Base-by-base conservation (phyloP, 805 yeast species). In the Pichia scutulata region DNA sequence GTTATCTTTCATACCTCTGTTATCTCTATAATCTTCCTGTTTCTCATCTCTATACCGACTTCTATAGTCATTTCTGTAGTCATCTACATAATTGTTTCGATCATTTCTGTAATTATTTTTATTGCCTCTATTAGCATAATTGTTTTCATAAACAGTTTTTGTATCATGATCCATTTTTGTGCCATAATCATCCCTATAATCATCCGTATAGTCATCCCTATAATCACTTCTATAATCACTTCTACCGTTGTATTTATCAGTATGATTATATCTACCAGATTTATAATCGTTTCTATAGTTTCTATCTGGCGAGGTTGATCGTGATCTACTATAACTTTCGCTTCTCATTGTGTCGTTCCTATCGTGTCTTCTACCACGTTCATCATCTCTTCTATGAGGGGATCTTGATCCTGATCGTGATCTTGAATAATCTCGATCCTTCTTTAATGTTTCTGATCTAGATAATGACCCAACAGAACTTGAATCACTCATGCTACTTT, bases 351-450 rank as follows among this genome's bases (percentile, higher is more conserved):
- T 39, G 1, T 40, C 33, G 18, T 43, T 19, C 16, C 19, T 33
- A 19, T 39, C 26, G 7, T 40, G 5, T 19, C 25, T 26, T 13
- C 25, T 12, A 12, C 51, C 43, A 4, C 22, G n/a, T 10, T 18
- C 26, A 23, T 41, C 39, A 2, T n/a, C 18, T 22, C 16, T 7
- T 22, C 16, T 8, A 16, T 18, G 12, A 18, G 28, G 22, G 4
- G 52, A 51, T 16, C 36, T 42, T 18, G 55, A 50, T 12, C 41
- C 21, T 10, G 60, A 52, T 41, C 46, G 13, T 6, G 56, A 51
- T 14, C 56, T 28, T 10, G 67, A 57, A 23, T 56, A 51, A 7
- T 66, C 57, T 25, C 33, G 40, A 8, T 24, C n/a, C 19, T 44
- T 39, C 13, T 58, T 44, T 25, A 49, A 43, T 10, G 63, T 58